Conservation (phyloP, 2,329 filamentous ascomycete species). For the Aureobasidium vineae region DNA sequence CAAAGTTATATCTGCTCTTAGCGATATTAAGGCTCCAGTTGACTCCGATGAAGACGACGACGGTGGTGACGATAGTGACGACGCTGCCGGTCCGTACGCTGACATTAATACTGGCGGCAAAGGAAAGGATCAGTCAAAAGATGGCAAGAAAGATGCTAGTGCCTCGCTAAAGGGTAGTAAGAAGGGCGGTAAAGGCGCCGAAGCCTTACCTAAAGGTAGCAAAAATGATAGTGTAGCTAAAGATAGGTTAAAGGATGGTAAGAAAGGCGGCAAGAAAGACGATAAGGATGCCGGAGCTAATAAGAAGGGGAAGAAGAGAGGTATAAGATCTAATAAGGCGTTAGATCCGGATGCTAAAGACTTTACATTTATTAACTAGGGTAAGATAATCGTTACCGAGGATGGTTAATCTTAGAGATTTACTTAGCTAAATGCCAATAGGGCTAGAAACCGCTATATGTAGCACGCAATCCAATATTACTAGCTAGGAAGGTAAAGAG, state of each 20-base stretch:
- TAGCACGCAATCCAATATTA: neutral
- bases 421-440: neutral
- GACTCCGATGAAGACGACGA: neutral
- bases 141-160: neutral
- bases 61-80: neutral
- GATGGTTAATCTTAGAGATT: neutral
- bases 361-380: neutral
- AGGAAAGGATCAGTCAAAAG: neutral
- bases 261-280: neutral
- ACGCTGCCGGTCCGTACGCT: neutral
- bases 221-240: neutral
- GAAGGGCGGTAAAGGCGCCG: neutral
- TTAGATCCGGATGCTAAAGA: neutral
- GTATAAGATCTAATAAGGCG: neutral
- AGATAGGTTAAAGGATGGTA: neutral
- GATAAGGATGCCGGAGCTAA: neutral
- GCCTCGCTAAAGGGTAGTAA: neutral
- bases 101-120: neutral
- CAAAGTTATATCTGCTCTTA: neutral
- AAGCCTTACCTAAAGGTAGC: neutral
- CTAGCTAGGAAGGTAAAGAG: neutral
- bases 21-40: neutral
- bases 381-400: neutral
- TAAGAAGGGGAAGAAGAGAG: neutral
- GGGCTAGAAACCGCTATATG: neutral